Percentiles rank a stretch among this genome's conserved stretches.
phyloP scores from a whole-genome alignment of 2,329 filamentous ascomycete species.

The Mariannaea sp. region DNA sequence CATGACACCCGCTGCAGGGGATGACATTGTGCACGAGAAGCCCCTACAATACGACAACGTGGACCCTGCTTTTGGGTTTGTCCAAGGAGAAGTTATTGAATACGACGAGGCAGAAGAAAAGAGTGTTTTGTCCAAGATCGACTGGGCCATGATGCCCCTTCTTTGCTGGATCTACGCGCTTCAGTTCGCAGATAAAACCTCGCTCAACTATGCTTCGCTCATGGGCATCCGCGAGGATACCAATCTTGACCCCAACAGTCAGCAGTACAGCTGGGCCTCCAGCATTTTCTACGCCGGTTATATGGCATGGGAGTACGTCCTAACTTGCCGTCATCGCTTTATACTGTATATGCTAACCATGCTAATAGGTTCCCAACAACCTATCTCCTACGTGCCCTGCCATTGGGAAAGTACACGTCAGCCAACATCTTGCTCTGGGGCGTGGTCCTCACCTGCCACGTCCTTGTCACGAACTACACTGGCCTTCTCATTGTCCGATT shows the following conservation, averaged over 20 bases:
- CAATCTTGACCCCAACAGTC: conserved; percentile 11
- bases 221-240: conserved; percentile 43
- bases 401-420: conserved; percentile 44
- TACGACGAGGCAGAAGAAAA: too few species aligned
- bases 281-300: conserved; percentile 23
- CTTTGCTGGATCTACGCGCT: conserved; percentile 40
- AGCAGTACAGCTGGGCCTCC: conserved; percentile 22
- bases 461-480: conserved; percentile 27
- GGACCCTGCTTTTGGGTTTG: too few species aligned
- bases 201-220: conserved; percentile 42
- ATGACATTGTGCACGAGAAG: too few species aligned
- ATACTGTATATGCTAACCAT: too few species aligned
- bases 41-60: too few species aligned
- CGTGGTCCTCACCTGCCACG: conserved; percentile 33
- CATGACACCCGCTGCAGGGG: too few species aligned
- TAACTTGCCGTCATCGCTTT: too few species aligned
- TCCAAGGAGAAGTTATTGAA: too few species aligned
- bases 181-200: conserved; percentile 41
- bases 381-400: conserved; percentile 39
- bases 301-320: conserved; percentile 19
- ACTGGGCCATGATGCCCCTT: conserved; percentile 39
- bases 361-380: conserved; percentile 40
- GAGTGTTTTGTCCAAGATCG: conserved; percentile 39
- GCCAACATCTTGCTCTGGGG: conserved; percentile 49
- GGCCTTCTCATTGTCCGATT: conserved; percentile 30